Evolutionary conservation across 1,139 yeast species (phyloP).

Genomic region (Candida sp.): DNA sequence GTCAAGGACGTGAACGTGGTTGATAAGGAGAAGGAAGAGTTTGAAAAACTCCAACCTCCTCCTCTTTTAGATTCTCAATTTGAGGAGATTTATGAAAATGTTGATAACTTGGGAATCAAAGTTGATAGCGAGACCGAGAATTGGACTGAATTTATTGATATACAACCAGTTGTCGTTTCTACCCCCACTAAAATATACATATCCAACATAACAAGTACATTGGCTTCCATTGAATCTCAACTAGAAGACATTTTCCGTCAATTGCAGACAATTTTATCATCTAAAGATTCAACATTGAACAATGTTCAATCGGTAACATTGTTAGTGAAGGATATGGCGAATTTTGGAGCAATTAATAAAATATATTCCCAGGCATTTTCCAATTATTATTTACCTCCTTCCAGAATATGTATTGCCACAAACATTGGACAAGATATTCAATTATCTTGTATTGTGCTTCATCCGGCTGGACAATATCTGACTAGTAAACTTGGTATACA

Average conservation of each 20-base stretch:
- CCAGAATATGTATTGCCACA: conserved; percentile 81
- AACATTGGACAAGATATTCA: conserved; percentile 43
- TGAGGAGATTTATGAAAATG: conserved; percentile 22
- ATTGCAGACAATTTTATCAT: conserved; percentile 27
- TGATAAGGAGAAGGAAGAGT: conserved; percentile 26
- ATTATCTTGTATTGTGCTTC: conserved; percentile 54
- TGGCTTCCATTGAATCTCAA: conserved; percentile 38
- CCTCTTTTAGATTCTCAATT: conserved; percentile 50
- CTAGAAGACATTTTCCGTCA: conserved; percentile 43
- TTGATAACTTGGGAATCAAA: background rate
- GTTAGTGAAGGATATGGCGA: conserved; percentile 58
- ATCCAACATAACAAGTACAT: conserved; percentile 41
- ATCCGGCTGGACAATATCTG: conserved; percentile 13
- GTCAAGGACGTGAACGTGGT: conserved; percentile 27
- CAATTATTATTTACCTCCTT: conserved; percentile 69
- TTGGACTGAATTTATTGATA: background rate
- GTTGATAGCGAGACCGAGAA: background rate
- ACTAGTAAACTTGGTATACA: conserved; percentile 65
- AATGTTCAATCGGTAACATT: conserved; percentile 57
- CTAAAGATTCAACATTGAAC: conserved; percentile 26
- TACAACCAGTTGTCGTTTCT: conserved; percentile 1
- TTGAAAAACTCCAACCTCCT: conserved; percentile 37
- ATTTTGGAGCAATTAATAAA: conserved; percentile 58
- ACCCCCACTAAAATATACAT: conserved; percentile 38
- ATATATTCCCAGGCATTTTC: conserved; percentile 56